These are phyloP conservation scores for Truncatella angustata DNA, from an alignment of 2,329 filamentous ascomycete genomes.

Conservation along the genomic window DNA sequence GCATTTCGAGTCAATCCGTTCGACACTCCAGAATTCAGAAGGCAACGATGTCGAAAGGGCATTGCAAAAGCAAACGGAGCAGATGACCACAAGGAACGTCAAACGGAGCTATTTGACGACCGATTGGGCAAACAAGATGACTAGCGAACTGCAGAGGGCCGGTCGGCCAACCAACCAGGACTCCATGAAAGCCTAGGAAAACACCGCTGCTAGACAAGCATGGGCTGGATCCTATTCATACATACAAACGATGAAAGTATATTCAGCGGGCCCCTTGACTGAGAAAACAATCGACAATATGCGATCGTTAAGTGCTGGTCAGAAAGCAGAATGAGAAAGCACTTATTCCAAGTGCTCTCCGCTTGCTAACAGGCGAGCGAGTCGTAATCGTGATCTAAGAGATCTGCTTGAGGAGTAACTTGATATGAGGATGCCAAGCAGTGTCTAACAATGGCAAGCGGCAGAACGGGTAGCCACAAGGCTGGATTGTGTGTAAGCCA, in stretches of 20 bases:
- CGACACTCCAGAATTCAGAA: not conserved
- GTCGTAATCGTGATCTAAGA: not conserved
- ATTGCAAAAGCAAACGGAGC: not conserved
- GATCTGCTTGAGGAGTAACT: too few relatives aligned
- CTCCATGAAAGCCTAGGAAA: not conserved
- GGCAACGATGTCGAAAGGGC: too few relatives aligned
- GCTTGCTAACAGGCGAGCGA: not conserved
- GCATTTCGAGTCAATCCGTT: not conserved
- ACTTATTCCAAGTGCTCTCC: not conserved
- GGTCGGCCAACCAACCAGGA: not conserved
- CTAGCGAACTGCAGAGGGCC: not conserved
- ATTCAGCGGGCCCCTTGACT: not conserved
- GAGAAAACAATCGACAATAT: too few relatives aligned
- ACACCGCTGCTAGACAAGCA: not conserved
- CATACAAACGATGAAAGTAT: conserved; percentile 2
- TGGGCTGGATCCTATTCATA: not conserved
- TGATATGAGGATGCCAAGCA: too few relatives aligned
- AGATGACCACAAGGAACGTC: not conserved
- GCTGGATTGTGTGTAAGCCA: too few relatives aligned
- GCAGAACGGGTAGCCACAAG: not conserved
- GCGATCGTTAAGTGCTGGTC: too few relatives aligned
- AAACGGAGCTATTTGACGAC: not conserved
- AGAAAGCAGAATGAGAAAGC: too few relatives aligned
- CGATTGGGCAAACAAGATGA: not conserved
- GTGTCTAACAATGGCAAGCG: too few relatives aligned